Evolutionary conservation across 371 early-diverging fungal species (phyloP).

Genomic region (Mortierella sp.): DNA sequence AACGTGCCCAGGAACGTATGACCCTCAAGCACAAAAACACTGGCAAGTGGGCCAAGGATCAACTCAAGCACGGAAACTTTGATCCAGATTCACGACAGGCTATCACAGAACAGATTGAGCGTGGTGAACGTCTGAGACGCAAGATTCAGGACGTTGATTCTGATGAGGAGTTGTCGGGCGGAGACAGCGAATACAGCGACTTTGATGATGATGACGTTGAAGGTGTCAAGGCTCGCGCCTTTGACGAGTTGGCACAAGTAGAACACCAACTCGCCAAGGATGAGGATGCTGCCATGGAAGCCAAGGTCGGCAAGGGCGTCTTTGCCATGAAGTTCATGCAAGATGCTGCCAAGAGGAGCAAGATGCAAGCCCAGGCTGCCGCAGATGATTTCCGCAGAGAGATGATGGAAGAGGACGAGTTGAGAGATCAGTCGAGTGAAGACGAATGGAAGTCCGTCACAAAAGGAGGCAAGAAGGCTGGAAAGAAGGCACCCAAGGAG

Average conservation of each 20-base stretch:
- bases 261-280: constrained; percentile 57
- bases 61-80: constrained; percentile 75
- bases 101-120: constrained; percentile 86
- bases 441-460: constrained; percentile 60
- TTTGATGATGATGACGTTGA: constrained; percentile 60
- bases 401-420: constrained; percentile 62
- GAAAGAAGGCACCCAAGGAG: constrained; percentile 49
- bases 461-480: constrained; percentile 60
- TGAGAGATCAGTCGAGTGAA: constrained; percentile 54
- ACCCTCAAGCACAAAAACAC: constrained; percentile 93
- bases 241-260: constrained; percentile 63
- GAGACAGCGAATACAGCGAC: constrained; percentile 65
- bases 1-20: constrained; percentile 94
- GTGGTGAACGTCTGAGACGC: constrained; percentile 83
- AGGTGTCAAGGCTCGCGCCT: constrained; percentile 54
- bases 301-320: constrained; percentile 82
- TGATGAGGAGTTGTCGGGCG: constrained; percentile 67
- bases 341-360: constrained; percentile 72
- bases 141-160: constrained; percentile 81
- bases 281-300: constrained; percentile 61
- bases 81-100: constrained; percentile 86
- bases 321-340: constrained; percentile 98
- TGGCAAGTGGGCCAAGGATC: constrained; percentile 94
- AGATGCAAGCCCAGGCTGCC: constrained; percentile 59
- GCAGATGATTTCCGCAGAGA: constrained; percentile 61